phyloP scores from a whole-genome alignment of 1,139 yeast genomes.

The Lodderomyces metapsilosis region DNA sequence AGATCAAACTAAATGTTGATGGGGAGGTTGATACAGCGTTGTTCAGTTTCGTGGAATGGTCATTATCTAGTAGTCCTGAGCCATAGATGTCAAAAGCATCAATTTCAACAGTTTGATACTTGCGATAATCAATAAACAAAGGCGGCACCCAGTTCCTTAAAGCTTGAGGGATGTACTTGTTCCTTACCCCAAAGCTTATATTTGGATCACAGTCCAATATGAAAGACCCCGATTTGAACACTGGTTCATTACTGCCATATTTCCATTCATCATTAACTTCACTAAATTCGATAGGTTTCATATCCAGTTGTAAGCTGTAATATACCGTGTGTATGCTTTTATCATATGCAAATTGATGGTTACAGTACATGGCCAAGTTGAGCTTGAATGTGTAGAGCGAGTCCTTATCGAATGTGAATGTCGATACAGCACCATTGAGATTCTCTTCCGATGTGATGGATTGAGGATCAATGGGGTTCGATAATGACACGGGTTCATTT shows the following conservation, averaged over 20 bases:
- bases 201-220: slow-evolving; percentile 33
- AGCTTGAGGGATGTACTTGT: slow-evolving; percentile 35
- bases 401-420: slow-evolving; percentile 11
- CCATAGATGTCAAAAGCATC: slow-evolving; percentile 15
- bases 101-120: slow-evolving; percentile 17
- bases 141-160: slow-evolving; percentile 42
- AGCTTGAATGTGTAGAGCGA: slow-evolving; percentile 12
- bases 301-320: slow-evolving; percentile 4
- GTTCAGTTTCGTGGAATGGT: background rate
- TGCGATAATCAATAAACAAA: slow-evolving; percentile 13
- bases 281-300: background rate
- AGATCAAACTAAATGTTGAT: background rate
- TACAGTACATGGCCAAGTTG: slow-evolving; percentile 4
- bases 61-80: background rate
- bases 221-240: slow-evolving; percentile 13
- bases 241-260: background rate
- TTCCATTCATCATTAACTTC: background rate
- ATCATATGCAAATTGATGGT: background rate
- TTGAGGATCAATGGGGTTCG: background rate
- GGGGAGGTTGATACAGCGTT: background rate
- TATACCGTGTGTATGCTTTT: background rate
- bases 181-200: slow-evolving; percentile 27
- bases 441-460: background rate
- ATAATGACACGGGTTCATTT: background rate
- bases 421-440: background rate